Percentiles rank a stretch among this genome's conserved stretches.
phyloP scores from a whole-genome alignment of 257 asterid species.

The Solanum infundibuliforme region DNA sequence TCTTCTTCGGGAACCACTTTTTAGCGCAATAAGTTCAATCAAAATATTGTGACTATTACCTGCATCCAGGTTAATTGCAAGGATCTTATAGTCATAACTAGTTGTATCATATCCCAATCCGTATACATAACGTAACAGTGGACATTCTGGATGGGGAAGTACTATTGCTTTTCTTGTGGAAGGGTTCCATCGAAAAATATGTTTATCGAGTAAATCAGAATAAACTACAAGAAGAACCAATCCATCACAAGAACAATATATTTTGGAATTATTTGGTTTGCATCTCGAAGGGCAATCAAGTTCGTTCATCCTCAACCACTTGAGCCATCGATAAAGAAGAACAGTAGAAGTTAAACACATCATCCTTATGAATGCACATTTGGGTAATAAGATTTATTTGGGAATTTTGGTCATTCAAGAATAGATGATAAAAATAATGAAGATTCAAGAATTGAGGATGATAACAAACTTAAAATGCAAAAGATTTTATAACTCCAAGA shows the following conservation, averaged over 20 bases:
- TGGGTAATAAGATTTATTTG: no score
- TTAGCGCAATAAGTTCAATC: not conserved
- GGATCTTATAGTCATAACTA: not conserved
- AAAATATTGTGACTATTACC: not conserved
- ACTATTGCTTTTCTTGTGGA: not conserved
- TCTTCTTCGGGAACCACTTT: not conserved
- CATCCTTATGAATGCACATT: no score
- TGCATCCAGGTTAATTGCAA: not conserved
- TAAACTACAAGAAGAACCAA: not conserved
- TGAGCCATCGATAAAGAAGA: no score
- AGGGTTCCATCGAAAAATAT: not conserved
- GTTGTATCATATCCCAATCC: not conserved
- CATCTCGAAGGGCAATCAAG: not conserved
- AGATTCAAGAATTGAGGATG: not conserved
- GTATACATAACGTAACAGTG: not conserved
- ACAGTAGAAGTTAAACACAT: no score
- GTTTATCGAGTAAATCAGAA: not conserved
- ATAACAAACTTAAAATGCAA: no score
- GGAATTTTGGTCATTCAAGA: no score
- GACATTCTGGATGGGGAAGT: not conserved
- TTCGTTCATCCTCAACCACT: not conserved
- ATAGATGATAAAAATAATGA: no score
- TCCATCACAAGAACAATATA: not conserved
- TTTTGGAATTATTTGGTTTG: not conserved
- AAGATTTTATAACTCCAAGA: not conserved